Evolutionary conservation across 441 rosid species (phyloP).

Genomic region (Adansonia rubrostipa): DNA sequence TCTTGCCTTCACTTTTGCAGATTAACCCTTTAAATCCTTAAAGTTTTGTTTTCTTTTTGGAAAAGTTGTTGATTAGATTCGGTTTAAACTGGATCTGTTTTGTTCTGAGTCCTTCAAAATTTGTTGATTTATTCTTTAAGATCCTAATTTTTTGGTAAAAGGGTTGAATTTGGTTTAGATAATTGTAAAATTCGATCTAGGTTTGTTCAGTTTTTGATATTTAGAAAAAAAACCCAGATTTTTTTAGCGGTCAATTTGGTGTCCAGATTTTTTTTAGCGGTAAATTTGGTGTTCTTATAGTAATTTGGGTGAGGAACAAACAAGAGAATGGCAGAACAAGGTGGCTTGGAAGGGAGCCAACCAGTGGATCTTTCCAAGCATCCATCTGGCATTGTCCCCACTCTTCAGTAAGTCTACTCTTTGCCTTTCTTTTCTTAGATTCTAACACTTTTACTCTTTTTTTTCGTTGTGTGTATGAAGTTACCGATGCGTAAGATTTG

Average conservation of each 20-base stretch:
- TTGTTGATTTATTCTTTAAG: background rate
- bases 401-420: conserved; percentile 75
- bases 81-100: background rate
- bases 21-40: conserved; percentile 5
- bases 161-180: background rate
- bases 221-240: conserved; percentile 14
- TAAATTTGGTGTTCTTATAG: background rate
- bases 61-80: background rate
- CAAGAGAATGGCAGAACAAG: conserved; percentile 71
- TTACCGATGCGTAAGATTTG: background rate
- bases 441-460: background rate
- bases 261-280: background rate
- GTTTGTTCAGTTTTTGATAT: background rate
- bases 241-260: background rate
- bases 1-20: conserved; percentile 22
- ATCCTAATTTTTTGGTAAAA: background rate
- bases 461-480: background rate
- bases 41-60: background rate
- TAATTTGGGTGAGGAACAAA: conserved; percentile 21
- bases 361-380: conserved; percentile 90
- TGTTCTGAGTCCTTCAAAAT: background rate
- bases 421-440: background rate
- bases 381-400: conserved; percentile 96
- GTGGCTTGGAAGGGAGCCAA: conserved; percentile 76
- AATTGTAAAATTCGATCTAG: background rate